Evolutionary conservation across 78 protist genomes (phyloP).

Genomic region (Monosiga brevicollis): DNA sequence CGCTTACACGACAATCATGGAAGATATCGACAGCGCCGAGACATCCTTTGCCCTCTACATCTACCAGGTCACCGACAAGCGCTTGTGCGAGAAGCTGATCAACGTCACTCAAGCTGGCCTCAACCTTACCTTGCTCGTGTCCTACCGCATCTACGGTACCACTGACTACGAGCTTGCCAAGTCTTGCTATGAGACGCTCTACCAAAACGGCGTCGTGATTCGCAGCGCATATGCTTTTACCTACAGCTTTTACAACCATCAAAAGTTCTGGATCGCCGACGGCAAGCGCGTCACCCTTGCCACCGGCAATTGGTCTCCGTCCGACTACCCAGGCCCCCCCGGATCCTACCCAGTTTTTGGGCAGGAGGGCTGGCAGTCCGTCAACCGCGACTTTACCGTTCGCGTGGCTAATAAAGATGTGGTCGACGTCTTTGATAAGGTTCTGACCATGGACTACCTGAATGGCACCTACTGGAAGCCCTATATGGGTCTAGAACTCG

Average conservation of each 20-base stretch:
- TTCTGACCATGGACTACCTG: conserved; percentile 32
- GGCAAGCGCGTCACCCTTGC: conserved; percentile 26
- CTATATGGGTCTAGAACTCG: too few relatives aligned
- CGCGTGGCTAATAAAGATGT: conserved; percentile 19
- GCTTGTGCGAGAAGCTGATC: conserved; percentile 21
- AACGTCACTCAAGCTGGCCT: conserved; percentile 29
- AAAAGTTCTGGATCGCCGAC: conserved; percentile 56
- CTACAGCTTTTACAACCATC: conserved; percentile 41
- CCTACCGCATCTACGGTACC: conserved; percentile 27
- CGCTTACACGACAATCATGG: conserved; percentile 19
- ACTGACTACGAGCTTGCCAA: conserved; percentile 32
- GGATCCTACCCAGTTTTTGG: conserved; percentile 2
- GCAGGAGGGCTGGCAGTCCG: conserved; percentile 32
- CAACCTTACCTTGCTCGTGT: conserved; percentile 36
- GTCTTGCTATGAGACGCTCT: conserved; percentile 35
- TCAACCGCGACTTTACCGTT: conserved; percentile 52
- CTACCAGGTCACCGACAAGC: conserved; percentile 42
- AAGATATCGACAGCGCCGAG: conserved; percentile 12
- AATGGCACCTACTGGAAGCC: conserved; percentile 22
- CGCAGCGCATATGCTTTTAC: conserved; percentile 15
- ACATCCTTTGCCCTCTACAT: conserved; percentile 25
- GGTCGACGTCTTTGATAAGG: conserved; percentile 10
- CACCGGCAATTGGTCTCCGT: conserved; percentile 57
- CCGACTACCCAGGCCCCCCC: conserved; percentile 46
- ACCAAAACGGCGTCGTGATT: conserved; percentile 17